phyloP scores from a whole-genome alignment of 78 protist species.

The Dictyostelium intermedium region DNA sequence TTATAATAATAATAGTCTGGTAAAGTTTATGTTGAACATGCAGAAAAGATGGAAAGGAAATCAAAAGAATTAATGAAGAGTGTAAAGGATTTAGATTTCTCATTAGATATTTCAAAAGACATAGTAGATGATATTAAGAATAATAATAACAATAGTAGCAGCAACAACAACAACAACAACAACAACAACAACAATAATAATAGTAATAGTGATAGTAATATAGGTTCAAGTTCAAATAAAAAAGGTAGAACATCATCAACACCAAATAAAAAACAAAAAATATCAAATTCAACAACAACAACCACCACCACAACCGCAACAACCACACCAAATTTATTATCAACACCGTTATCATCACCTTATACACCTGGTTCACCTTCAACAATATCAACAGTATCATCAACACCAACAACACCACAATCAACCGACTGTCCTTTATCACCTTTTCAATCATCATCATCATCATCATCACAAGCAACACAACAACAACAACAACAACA shows the following conservation, averaged over 20 bases:
- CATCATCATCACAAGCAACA: background rate
- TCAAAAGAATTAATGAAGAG: slow-evolving; percentile 58
- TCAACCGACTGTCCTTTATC: background rate
- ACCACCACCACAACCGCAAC: background rate
- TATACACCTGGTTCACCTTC: slow-evolving; percentile 3
- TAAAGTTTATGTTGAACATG: slow-evolving; percentile 62
- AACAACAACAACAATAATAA: too few species aligned
- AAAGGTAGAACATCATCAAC: background rate
- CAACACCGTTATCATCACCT: background rate
- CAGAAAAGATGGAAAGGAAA: slow-evolving; percentile 58
- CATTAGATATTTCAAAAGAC: background rate
- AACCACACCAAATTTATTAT: background rate
- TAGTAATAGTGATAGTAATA: background rate
- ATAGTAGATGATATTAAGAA: background rate
- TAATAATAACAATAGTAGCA: too few species aligned
- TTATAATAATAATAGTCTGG: slow-evolving; percentile 2
- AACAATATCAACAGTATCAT: background rate
- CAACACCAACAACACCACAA: background rate
- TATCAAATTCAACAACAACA: background rate
- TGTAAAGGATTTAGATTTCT: slow-evolving; percentile 57
- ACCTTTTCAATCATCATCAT: background rate
- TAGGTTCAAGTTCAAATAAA: background rate
- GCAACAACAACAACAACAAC: background rate
- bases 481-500: background rate
- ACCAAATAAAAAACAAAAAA: background rate